Base-by-base conservation (phyloP, 164 flowering plant species). In the Aristolochia fimbriata region DNA sequence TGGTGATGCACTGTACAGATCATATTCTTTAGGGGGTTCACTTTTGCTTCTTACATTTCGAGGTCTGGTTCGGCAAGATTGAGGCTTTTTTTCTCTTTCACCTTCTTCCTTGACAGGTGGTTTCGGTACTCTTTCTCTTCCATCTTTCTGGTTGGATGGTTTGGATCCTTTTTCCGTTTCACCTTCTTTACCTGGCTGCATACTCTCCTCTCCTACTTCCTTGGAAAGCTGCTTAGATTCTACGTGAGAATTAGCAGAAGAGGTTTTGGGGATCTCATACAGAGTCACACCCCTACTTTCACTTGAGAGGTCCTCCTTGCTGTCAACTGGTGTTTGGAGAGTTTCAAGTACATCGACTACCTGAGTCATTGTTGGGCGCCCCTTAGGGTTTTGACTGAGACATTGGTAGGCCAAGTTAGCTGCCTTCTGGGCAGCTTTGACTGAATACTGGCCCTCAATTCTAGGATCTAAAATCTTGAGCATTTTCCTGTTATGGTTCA, bases 351-450 rank as follows among this genome's bases (percentile, higher is more conserved):
- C 71, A 60, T 83, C 93, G 27, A 88, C 92, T 33, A 85, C 98
- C 70, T 87, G 86, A 60, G 71, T 80, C 98, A 89, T 92, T 6
- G 71, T 61, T 41, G 98, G 98, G 69, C 98, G 76, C 24, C 88
- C 95, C 76, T 83, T 92, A 0, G 98, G 98, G 68, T 89, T 87
- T 69, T 85, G 91, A 70, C 96, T 86, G 27, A 92, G 90, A 74
- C 98, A 92, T 53, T 79, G 86, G 58, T 87, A 82, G n/a, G 96
- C 96, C 74, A 89, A 73, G 64, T 66, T 68, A 30, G 98, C 96
- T 20, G 84, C 88, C 68, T 87, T 92, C 64, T 78, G 67, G 15
- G 82, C 88, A 47, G 71, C 67, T 71, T 67, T 81, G 3, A 52
- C 58, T 0, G 96, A 59, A 67, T 84, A 89, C 61, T 89, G 98